A percentile compares a stretch with the other conserved stretches of the same genome.
phyloP scores from a whole-genome alignment of 768 basidiomycete genomes.

The Lentinula aciculospora region DNA sequence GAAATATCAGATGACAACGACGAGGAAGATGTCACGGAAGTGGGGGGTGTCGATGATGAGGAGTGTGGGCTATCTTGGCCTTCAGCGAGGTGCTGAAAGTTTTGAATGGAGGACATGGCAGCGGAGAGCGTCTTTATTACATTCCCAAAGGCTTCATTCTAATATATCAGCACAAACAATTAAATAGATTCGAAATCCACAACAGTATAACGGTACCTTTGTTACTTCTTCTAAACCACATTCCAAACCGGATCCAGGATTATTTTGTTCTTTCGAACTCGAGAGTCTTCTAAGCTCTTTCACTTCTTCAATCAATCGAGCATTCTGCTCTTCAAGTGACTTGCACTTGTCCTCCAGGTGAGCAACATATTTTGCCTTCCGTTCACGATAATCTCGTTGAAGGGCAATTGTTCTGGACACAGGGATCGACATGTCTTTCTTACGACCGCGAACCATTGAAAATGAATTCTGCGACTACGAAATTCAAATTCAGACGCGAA shows the following conservation, averaged over 20 bases:
- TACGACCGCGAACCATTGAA: conserved; percentile 7
- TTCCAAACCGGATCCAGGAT: neutral
- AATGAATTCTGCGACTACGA: neutral
- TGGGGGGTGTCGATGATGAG: neutral
- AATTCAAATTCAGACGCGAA: neutral
- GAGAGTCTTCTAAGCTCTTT: neutral
- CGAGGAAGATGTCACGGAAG: neutral
- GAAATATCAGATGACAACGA: neutral
- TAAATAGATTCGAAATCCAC: neutral
- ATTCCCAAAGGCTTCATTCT: neutral
- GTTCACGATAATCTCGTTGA: conserved; percentile 7
- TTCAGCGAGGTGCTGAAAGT: neutral
- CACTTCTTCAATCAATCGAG: neutral
- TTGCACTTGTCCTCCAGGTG: conserved; percentile 6
- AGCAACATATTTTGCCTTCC: neutral
- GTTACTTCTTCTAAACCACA: neutral
- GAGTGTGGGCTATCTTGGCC: neutral
- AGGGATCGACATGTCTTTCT: conserved; percentile 4
- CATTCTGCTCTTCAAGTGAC: conserved; percentile 5
- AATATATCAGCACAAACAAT: neutral
- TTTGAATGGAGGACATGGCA: neutral
- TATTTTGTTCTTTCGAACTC: no score
- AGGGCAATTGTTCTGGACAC: neutral
- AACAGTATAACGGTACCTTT: neutral
- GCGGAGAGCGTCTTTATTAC: neutral